Percentiles rank a stretch among this genome's conserved stretches.
These are phyloP conservation scores for Neonothopanus nambi DNA, from an alignment of 1,284 basidiomycete species.

Conservation along the genomic window DNA sequence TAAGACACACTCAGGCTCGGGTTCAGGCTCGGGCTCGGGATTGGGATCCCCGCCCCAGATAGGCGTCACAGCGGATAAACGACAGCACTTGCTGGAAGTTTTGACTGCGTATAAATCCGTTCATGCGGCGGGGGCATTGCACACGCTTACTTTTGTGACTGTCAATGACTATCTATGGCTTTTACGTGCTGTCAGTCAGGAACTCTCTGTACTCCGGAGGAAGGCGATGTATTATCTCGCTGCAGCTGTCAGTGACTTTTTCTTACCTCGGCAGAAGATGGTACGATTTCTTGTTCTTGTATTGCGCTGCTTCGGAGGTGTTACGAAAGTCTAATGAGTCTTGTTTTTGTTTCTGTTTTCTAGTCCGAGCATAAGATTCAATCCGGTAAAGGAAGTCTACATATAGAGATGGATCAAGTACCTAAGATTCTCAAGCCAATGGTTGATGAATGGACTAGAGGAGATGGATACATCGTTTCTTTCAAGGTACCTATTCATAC, in stretches of 20 bases:
- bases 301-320: no score
- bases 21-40: no score
- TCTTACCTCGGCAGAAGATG: slow-evolving; percentile 88
- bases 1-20: no score
- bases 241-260: slow-evolving; percentile 97
- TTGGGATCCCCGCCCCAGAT: slow-evolving; percentile 46
- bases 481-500: slow-evolving; percentile 91
- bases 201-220: slow-evolving; percentile 67
- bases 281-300: slow-evolving; percentile 59
- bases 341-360: neutral
- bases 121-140: slow-evolving; percentile 70
- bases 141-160: slow-evolving; percentile 90
- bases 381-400: slow-evolving; percentile 88
- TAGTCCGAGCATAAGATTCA: slow-evolving; percentile 99
- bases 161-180: slow-evolving; percentile 97
- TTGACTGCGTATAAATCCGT: slow-evolving; percentile 83
- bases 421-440: slow-evolving; percentile 94
- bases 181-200: slow-evolving; percentile 78
- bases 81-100: slow-evolving; percentile 70
- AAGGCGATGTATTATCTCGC: slow-evolving; percentile 94
- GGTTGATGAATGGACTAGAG: slow-evolving; percentile 89
- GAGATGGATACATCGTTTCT: slow-evolving; percentile 87
- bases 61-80: slow-evolving; percentile 65
- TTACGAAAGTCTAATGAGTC: neutral
- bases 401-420: slow-evolving; percentile 98